These are phyloP conservation scores for Macrophomina tecta DNA, from an alignment of 2,329 filamentous ascomycete genomes.

Conservation along the genomic window DNA sequence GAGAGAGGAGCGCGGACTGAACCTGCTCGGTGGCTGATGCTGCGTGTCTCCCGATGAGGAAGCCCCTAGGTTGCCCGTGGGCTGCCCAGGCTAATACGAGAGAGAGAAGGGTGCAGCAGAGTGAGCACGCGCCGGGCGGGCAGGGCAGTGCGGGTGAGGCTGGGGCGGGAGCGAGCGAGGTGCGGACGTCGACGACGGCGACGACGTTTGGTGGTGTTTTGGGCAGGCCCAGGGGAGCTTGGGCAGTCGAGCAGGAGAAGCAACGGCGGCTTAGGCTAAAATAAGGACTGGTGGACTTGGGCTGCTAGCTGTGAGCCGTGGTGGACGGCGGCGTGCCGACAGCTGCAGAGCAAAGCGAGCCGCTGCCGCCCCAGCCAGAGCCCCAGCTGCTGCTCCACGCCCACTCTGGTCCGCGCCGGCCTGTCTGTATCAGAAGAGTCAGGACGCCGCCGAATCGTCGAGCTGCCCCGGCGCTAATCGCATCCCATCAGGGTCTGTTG, in stretches of 20 bases:
- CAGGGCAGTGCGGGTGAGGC: slow-evolving; percentile 2
- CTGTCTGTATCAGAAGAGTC: slow-evolving; percentile 7
- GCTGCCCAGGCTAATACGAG: slow-evolving; percentile 24
- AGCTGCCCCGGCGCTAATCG: slow-evolving; percentile 21
- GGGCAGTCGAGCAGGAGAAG: slow-evolving; percentile 20
- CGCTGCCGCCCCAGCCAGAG: slow-evolving; percentile 22
- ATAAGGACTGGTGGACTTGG: slow-evolving; percentile 22
- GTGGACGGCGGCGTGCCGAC: slow-evolving; percentile 14
- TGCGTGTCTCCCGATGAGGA: slow-evolving; percentile 23
- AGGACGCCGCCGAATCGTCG: not conserved
- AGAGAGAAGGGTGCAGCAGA: slow-evolving; percentile 16
- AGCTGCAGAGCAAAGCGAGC: slow-evolving; percentile 4
- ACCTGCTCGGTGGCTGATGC: slow-evolving; percentile 21
- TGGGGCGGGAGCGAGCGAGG: not conserved
- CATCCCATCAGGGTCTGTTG: slow-evolving; percentile 23
- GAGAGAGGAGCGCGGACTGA: slow-evolving; percentile 18
- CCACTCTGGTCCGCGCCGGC: not conserved
- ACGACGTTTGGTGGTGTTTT: slow-evolving; percentile 8
- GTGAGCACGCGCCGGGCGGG: slow-evolving; percentile 19
- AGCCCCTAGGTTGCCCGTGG: slow-evolving; percentile 23
- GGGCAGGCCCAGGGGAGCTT: slow-evolving; percentile 21
- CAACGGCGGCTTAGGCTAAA: slow-evolving; percentile 26
- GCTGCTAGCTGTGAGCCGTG: slow-evolving; percentile 17
- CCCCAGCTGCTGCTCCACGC: slow-evolving; percentile 3
- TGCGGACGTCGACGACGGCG: not conserved